phyloP scores from a whole-genome alignment of 345 rosid species.

The Murraya paniculata region DNA sequence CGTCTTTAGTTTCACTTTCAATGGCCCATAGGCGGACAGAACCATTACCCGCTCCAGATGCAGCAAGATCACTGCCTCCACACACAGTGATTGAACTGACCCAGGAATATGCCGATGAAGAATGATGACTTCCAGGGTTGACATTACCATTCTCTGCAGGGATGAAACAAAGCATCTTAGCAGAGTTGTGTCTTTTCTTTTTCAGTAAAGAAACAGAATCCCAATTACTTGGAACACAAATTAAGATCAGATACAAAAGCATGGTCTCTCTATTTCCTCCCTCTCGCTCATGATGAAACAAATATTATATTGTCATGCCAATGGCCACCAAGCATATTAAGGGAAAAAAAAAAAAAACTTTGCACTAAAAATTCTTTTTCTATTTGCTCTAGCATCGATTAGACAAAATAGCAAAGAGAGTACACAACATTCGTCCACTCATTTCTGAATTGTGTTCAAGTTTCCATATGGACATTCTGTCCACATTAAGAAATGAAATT shows the following conservation, averaged over 20 bases:
- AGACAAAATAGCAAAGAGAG: neutral
- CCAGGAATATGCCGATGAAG: constrained; percentile 69
- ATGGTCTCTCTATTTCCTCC: neutral
- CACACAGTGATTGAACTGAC: constrained; percentile 71
- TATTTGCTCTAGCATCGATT: neutral
- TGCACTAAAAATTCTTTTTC: neutral
- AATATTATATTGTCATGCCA: neutral
- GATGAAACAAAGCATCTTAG: constrained; percentile 3
- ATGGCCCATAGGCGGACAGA: constrained; percentile 69
- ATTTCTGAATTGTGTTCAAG: neutral
- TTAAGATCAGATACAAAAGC: neutral
- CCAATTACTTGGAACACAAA: neutral
- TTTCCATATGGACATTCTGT: neutral
- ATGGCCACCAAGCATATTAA: neutral
- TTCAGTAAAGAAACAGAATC: neutral
- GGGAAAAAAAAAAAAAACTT: neutral
- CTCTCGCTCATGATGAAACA: neutral
- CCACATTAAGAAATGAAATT: neutral
- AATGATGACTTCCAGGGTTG: constrained; percentile 22
- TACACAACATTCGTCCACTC: neutral
- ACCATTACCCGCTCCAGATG: constrained; percentile 97
- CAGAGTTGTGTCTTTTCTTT: neutral
- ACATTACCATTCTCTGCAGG: constrained; percentile 48
- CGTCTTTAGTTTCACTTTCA: constrained; percentile 45
- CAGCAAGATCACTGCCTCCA: constrained; percentile 92